Evolutionary conservation across 2,329 filamentous ascomycete species (phyloP).

Genomic region (Parascedosporium putredinis): DNA sequence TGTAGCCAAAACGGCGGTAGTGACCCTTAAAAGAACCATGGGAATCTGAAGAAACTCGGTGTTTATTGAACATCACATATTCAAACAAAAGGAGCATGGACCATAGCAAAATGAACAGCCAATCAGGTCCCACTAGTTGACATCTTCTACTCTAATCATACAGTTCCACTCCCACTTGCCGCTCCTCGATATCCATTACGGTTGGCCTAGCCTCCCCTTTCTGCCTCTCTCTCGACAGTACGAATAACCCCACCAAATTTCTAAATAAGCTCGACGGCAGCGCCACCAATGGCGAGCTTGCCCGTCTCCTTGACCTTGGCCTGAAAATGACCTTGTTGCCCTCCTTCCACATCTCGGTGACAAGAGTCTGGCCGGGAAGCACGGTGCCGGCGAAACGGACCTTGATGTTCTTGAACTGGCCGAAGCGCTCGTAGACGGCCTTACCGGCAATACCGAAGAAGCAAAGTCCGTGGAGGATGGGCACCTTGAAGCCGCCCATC

Average conservation of each 20-base stretch:
- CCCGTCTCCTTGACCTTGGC: constrained; percentile 85
- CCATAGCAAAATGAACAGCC: too few relatives aligned
- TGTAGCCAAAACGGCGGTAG: too few relatives aligned
- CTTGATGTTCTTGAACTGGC: constrained; percentile 82
- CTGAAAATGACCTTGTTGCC: constrained; percentile 74
- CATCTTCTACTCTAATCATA: too few relatives aligned
- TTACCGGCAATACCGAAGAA: constrained; percentile 87
- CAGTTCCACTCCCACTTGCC: too few relatives aligned
- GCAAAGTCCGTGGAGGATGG: constrained; percentile 95
- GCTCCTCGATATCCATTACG: too few relatives aligned
- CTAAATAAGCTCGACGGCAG: constrained; percentile 60
- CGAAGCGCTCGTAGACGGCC: constrained; percentile 77
- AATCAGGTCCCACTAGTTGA: too few relatives aligned
- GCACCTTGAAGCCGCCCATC: constrained; percentile 86
- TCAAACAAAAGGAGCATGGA: too few relatives aligned
- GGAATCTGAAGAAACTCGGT: too few relatives aligned
- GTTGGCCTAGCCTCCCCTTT: too few relatives aligned
- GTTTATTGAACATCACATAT: too few relatives aligned
- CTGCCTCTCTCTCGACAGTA: neutral
- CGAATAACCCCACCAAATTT: neutral
- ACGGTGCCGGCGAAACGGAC: constrained; percentile 83
- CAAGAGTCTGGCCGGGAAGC: constrained; percentile 75
- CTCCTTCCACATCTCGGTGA: constrained; percentile 93
- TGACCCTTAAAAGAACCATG: too few relatives aligned
- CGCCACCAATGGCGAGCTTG: constrained; percentile 75